phyloP scores from a whole-genome alignment of 345 rosid genomes.

The Erysimum cheiranthoides region DNA sequence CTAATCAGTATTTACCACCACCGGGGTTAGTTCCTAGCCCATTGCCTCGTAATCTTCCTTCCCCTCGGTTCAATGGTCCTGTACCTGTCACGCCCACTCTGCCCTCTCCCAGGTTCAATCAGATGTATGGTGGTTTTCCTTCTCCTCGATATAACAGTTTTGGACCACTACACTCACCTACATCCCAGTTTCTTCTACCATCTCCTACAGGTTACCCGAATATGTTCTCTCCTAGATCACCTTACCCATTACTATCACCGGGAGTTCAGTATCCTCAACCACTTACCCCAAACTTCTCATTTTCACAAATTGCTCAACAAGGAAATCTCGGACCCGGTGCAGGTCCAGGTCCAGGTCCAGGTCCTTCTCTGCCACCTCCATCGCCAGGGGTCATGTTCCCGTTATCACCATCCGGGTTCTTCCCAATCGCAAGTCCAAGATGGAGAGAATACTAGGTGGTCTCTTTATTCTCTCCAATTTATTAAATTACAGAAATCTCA shows the following conservation, averaged over 20 bases:
- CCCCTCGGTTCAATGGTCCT: constrained; percentile 67
- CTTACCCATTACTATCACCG: constrained; percentile 75
- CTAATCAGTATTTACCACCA: constrained; percentile 50
- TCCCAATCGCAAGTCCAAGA: constrained; percentile 45
- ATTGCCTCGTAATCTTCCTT: constrained; percentile 49
- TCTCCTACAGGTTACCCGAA: constrained; percentile 71
- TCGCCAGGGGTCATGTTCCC: constrained; percentile 79
- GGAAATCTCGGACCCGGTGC: constrained; percentile 85
- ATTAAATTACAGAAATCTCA: neutral
- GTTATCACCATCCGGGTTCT: constrained; percentile 41
- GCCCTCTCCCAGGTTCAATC: constrained; percentile 59
- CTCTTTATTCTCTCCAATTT: neutral
- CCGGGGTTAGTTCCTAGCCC: constrained; percentile 44
- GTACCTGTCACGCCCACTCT: constrained; percentile 51
- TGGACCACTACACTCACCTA: constrained; percentile 72
- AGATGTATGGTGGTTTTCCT: constrained; percentile 53
- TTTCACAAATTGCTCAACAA: constrained; percentile 68
- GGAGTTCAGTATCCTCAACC: constrained; percentile 85
- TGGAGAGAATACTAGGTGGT: constrained; percentile 39
- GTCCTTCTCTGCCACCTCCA: constrained; percentile 66
- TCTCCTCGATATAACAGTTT: constrained; percentile 70
- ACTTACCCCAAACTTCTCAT: constrained; percentile 71
- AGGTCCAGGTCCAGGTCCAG: constrained; percentile 52
- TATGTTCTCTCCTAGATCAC: constrained; percentile 73
- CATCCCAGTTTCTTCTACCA: constrained; percentile 78